Evolutionary conservation across 164 flowering plant genomes (phyloP), one percentile per base, ranked within the genome.

Genomic region (Stephania yunnanensis): DNA sequence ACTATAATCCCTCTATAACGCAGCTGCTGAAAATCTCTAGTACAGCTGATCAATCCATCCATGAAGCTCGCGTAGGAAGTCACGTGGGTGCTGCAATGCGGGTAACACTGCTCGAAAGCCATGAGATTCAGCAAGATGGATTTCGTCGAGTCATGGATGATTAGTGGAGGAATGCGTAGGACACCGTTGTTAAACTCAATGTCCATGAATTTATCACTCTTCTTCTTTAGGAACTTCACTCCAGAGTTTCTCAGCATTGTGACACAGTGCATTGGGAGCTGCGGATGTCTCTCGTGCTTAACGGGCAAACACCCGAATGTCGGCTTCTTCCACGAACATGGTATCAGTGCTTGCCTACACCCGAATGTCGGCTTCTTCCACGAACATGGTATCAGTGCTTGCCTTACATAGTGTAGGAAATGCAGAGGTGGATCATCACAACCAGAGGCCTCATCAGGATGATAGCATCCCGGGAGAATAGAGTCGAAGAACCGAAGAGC

Each of bases 61-160:
- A 78, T 53, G 76, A 83, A 76, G 25, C 61, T 69, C 4, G 76
- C 44, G 46, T 83, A 83, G 29, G 79, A 73, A 1, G 77, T 80
- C 11, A 83, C 73, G 58, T 78, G 66, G 45, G 72, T 68, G 12
- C 74, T 46, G 66, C 53, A 73, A 31, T 68, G 66, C 6, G 72
- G 67, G 42, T 73, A 71, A 66, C 81, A 80, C 46, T 83, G 85
- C 70, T 80, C 85, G 29, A 78, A 80, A 0, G 78, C 81, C 74
- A 78, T 80, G 13, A 83, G 79, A 29, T 83, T 83, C 11, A 77
- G 75, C 30, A 83, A 80, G 46, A 83, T 71, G 1, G 85, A 29
- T 29, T 78, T 76, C 10, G 80, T 75, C 0, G 63, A 70, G 68
- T 79, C 83, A 10, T 75, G 74, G 36, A 83, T 76, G 12, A 72